phyloP scores from a whole-genome alignment of 192 early-diverging fungal species.

The Coemansia asiatica region DNA sequence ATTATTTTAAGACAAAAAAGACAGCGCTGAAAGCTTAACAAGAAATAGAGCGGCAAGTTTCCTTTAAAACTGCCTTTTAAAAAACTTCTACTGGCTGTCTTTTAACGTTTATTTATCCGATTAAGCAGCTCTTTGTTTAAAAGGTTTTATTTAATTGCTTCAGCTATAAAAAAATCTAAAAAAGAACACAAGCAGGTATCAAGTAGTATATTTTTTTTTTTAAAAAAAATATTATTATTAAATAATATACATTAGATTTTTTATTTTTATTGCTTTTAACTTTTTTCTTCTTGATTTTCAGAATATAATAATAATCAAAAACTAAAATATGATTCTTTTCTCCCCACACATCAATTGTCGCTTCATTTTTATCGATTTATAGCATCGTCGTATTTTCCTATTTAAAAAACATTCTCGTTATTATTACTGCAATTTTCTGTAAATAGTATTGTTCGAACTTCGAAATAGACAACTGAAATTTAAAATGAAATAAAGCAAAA shows the following conservation, averaged over 20 bases:
- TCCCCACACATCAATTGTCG: too few relatives aligned
- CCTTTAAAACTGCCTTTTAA: background rate
- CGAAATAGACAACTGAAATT: background rate
- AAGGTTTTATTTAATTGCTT: background rate
- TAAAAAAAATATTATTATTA: too few relatives aligned
- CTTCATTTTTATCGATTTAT: too few relatives aligned
- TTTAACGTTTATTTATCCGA: background rate
- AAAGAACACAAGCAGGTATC: too few relatives aligned
- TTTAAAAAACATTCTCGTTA: background rate
- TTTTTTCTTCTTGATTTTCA: background rate
- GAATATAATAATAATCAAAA: too few relatives aligned
- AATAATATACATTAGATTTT: background rate
- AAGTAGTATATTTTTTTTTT: too few relatives aligned
- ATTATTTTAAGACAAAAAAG: too few relatives aligned
- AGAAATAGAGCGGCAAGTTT: background rate
- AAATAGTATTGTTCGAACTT: too few relatives aligned
- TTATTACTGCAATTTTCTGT: background rate
- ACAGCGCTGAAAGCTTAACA: too few relatives aligned
- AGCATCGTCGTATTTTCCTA: too few relatives aligned
- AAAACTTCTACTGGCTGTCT: background rate
- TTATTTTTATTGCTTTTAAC: background rate
- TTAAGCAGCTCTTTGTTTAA: background rate
- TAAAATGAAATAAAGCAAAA: background rate
- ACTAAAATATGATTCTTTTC: too few relatives aligned
- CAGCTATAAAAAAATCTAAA: too few relatives aligned